Percentiles rank a stretch among this genome's conserved stretches.
phyloP scores from a whole-genome alignment of 148 eudicot genomes.

The Spergularia marina region DNA sequence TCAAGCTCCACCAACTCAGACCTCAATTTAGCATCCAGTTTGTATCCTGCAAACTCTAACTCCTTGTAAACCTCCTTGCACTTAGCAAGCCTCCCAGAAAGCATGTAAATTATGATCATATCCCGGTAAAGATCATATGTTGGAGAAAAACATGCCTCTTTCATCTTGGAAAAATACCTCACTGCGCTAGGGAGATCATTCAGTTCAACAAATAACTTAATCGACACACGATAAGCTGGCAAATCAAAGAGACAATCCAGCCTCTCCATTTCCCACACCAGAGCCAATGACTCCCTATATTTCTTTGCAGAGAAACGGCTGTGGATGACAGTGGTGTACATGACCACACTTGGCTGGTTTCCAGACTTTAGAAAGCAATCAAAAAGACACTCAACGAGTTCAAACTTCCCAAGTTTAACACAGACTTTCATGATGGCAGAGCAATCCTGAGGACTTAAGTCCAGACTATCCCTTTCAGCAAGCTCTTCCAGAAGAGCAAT shows the following conservation, averaged over 20 bases:
- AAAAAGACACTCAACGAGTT: constrained; percentile 69
- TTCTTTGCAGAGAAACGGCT: constrained; percentile 47
- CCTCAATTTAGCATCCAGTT: constrained; percentile 49
- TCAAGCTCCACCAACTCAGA: constrained; percentile 49
- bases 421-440: constrained; percentile 87
- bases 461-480: constrained; percentile 66
- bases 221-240: constrained; percentile 75
- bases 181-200: constrained; percentile 75
- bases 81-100: constrained; percentile 72
- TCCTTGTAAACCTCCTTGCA: constrained; percentile 77
- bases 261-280: constrained; percentile 96
- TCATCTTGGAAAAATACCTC: constrained; percentile 68
- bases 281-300: constrained; percentile 67
- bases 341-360: constrained; percentile 52
- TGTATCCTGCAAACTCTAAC: constrained; percentile 68
- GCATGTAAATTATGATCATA: constrained; percentile 49
- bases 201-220: constrained; percentile 72
- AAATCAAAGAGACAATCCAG: constrained; percentile 60
- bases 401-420: constrained; percentile 61
- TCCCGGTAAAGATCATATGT: constrained; percentile 67
- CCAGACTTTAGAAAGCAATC: constrained; percentile 65
- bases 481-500: constrained; percentile 67
- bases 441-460: constrained; percentile 66
- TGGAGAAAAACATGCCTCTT: constrained; percentile 82
- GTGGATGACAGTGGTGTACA: constrained; percentile 83